A percentile compares a stretch with the other conserved stretches of the same genome.
These are phyloP conservation scores for Epichloe festucae DNA, from an alignment of 2,329 filamentous ascomycete genomes.

Conservation along the genomic window DNA sequence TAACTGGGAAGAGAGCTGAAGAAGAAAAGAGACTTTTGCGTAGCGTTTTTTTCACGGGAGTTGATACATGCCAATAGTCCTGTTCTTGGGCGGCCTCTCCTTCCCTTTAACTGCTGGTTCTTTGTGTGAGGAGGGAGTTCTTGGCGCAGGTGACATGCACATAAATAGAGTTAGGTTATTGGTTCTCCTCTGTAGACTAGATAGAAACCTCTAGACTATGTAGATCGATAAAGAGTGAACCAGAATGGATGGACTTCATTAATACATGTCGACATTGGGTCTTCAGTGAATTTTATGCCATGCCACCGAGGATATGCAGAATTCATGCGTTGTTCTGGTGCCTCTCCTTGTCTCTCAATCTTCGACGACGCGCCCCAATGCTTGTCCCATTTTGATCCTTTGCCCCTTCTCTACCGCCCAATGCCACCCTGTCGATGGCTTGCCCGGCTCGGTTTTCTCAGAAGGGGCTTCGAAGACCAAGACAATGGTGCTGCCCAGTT, in stretches of 20 bases:
- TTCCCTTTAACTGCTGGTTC: too few species aligned
- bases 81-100: not conserved
- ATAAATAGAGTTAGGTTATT: too few species aligned
- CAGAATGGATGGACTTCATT: not conserved
- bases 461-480: conserved; percentile 88
- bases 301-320: not conserved
- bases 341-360: conserved; percentile 14
- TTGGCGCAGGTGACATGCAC: not conserved
- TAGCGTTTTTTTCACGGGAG: conserved; percentile 5
- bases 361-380: conserved; percentile 61
- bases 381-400: conserved; percentile 78
- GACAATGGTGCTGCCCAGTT: conserved; percentile 87
- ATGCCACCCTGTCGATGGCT: conserved; percentile 56
- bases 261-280: not conserved
- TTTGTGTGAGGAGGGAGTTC: not conserved
- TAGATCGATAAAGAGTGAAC: not conserved
- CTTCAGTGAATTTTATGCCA: not conserved
- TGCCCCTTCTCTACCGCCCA: conserved; percentile 85
- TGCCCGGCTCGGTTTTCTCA: conserved; percentile 38
- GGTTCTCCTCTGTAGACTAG: not conserved
- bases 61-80: not conserved
- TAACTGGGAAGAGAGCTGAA: not conserved
- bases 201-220: not conserved
- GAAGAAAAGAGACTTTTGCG: not conserved
- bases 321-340: not conserved